These are phyloP conservation scores for Phytophthora pinifolia DNA, from an alignment of 352 stramenopile genomes.

Conservation along the genomic window DNA sequence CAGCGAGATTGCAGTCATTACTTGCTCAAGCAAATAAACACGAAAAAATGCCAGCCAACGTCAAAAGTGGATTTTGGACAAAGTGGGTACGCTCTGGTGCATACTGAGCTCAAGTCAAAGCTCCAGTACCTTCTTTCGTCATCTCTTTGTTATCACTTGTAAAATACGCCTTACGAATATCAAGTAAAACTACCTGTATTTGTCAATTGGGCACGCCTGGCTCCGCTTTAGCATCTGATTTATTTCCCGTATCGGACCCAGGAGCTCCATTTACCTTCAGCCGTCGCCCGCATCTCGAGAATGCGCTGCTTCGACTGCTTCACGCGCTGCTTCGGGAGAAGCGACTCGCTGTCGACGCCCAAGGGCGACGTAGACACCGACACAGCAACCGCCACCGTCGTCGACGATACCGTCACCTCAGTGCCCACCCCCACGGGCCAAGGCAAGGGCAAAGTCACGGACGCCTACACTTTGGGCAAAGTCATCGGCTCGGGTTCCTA, in stretches of 20 bases:
- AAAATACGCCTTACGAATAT: too few species aligned
- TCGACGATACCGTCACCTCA: conserved; percentile 17
- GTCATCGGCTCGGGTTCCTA: conserved; percentile 90
- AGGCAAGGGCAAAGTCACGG: conserved; percentile 56
- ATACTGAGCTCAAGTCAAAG: not conserved
- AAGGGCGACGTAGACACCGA: conserved; percentile 19
- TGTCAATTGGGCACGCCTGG: not conserved
- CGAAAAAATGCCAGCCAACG: too few species aligned
- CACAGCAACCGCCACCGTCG: conserved; percentile 12
- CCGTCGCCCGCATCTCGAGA: not conserved
- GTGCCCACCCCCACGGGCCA: conserved; percentile 27
- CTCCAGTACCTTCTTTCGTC: not conserved
- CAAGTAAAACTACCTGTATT: not conserved
- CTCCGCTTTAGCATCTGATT: conserved; percentile 22
- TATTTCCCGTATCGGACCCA: conserved; percentile 14
- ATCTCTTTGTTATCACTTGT: not conserved
- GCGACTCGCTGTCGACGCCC: conserved; percentile 24
- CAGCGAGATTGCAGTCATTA: too few species aligned
- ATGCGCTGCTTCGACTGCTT: conserved; percentile 78
- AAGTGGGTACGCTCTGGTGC: not conserved
- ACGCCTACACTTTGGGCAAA: conserved; percentile 73
- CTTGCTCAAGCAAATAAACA: too few species aligned
- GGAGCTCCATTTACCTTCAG: not conserved
- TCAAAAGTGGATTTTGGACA: conserved; percentile 8
- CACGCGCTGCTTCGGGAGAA: conserved; percentile 46